Conservation (phyloP, 2,329 filamentous ascomycete species). For the Berkeleyomyces rouxiae region DNA sequence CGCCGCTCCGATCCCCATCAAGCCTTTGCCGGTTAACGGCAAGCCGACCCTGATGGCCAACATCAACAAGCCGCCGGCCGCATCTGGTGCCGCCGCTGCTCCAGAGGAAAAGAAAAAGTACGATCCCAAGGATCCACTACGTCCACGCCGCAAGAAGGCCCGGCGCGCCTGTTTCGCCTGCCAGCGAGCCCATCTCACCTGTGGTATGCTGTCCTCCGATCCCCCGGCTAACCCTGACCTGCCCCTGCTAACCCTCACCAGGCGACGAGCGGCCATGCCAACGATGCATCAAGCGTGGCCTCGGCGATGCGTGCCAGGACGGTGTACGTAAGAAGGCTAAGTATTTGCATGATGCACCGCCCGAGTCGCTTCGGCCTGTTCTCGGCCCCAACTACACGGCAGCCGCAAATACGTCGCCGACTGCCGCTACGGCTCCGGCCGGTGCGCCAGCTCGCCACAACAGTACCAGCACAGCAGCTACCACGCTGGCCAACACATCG, state of each 20-base stretch:
- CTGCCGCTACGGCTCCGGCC: background rate
- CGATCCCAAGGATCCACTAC: conserved; percentile 74
- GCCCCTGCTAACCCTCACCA: conserved; percentile 23
- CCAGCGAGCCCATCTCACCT: conserved; percentile 92
- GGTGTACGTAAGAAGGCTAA: conserved; percentile 98
- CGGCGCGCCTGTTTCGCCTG: conserved; percentile 90
- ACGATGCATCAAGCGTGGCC: conserved; percentile 81
- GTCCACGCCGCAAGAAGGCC: conserved; percentile 89
- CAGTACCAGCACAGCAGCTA: conserved; percentile 19
- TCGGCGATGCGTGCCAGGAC: conserved; percentile 85
- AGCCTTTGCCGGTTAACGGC: conserved; percentile 26
- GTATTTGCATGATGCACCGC: conserved; percentile 89
- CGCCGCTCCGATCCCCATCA: conserved; percentile 15
- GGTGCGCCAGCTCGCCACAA: background rate
- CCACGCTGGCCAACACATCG: conserved; percentile 29
- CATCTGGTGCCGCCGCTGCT: conserved; percentile 28
- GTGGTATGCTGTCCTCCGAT: conserved; percentile 49
- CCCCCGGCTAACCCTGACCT: background rate
- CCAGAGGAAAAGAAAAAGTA: conserved; percentile 48
- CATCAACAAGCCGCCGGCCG: conserved; percentile 22
- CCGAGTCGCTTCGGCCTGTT: conserved; percentile 77
- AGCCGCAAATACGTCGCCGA: conserved; percentile 25
- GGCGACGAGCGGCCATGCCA: conserved; percentile 91
- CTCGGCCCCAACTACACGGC: conserved; percentile 55
- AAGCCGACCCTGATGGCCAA: conserved; percentile 38